Evolutionary conservation across 768 basidiomycete species (phyloP), one percentile per base, ranked within the genome.

Genomic region (Leucogyrophana mollusca): DNA sequence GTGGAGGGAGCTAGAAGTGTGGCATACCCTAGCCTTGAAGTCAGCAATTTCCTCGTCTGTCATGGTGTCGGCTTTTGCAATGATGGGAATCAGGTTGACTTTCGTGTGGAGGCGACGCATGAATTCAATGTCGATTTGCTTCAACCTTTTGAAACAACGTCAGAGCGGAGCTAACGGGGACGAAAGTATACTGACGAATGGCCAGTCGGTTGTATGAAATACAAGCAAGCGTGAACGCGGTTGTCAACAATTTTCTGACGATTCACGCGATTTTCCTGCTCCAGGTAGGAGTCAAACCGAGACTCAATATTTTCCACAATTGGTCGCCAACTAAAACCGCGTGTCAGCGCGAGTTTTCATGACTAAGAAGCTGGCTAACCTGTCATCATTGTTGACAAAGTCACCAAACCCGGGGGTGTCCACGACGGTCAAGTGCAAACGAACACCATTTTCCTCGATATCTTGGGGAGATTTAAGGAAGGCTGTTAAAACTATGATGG

Each of bases 371-470:
- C 46, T 47, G 43, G 39, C 71, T 54, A 52, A 92, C 93, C 94
- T 94, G 62, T 96, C 93, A 57, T 96, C 92, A 67, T 99, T 99
- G 77, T 99, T 97, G 63, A 98, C 94, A 67, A 96, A 98, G 68
- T 99, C 96, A 51, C 96, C 96, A 61, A 97, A 99, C 25, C 96
- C 96, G 46, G 96, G 96, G 22, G 94, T 99, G 66, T 99, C 96
- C 53, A 99, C 96, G 51, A 99, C 95, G n/a, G 94, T 98, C 46
- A 99, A 73, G 63, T 94, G 93, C 35, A 98, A 82, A 56, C 94
- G 83, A 34, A 98, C 96, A 49, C 94, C 95, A 50, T 89, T 95
- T 75, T 99, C 96, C 74, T 98, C 95, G 61, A 99, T 98, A 65
- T 99, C 96, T 96, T 68, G 58, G 56, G 62, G 67, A 55, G 32